Conservation (phyloP, 768 basidiomycete genomes). For the Lactarius sp. region DNA sequence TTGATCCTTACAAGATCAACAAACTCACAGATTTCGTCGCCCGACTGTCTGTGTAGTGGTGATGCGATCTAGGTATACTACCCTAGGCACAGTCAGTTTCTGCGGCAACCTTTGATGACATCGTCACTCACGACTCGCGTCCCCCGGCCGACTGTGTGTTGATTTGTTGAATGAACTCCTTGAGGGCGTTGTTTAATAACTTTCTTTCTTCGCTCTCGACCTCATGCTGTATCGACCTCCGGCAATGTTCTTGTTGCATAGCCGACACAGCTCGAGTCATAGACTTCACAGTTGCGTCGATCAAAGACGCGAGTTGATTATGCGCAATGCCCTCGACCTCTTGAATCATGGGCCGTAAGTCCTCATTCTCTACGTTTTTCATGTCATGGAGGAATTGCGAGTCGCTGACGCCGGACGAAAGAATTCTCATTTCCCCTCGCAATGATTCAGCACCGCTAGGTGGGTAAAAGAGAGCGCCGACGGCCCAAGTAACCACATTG, state of each 20-base stretch:
- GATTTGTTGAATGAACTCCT: slow-evolving; percentile 8
- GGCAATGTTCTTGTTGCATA: slow-evolving; percentile 11
- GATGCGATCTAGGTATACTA: neutral
- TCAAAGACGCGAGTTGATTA: neutral
- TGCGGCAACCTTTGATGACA: neutral
- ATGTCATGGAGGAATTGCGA: slow-evolving; percentile 13
- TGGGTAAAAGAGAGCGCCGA: neutral
- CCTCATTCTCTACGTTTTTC: neutral
- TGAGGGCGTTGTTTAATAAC: neutral
- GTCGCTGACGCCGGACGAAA: slow-evolving; percentile 1
- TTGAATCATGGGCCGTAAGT: slow-evolving; percentile 5
- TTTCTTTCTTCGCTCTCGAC: slow-evolving; percentile 2
- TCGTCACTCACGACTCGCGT: slow-evolving; percentile 7
- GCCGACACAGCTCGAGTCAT: slow-evolving; percentile 1
- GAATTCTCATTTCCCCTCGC: slow-evolving; percentile 8
- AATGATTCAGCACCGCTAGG: neutral
- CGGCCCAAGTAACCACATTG: neutral
- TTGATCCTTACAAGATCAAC: neutral
- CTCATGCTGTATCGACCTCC: slow-evolving; percentile 1
- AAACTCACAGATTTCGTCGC: slow-evolving; percentile 1
- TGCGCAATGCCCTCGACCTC: neutral
- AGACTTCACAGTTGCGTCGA: slow-evolving; percentile 5
- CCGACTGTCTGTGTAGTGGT: neutral
- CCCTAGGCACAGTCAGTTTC: neutral
- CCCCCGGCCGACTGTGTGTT: neutral